Evolutionary conservation across 164 flowering plant genomes (phyloP).

Genomic region (Vitis labrusca): DNA sequence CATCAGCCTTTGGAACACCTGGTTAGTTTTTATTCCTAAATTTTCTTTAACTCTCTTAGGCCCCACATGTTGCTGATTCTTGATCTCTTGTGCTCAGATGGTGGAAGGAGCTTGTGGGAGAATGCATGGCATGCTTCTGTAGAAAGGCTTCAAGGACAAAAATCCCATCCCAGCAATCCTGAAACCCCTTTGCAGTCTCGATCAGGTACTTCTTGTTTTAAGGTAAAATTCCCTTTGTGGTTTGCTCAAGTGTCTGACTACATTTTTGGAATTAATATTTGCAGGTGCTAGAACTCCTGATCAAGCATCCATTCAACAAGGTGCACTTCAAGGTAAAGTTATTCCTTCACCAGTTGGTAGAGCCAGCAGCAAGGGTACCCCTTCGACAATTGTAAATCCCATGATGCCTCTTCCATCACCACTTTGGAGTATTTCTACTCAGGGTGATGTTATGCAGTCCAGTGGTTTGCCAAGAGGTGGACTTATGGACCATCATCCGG

Average conservation of each 20-base stretch:
- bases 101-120: conserved; percentile 84
- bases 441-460: conserved; percentile 50
- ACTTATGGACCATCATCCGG: conserved; percentile 52
- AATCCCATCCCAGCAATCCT: conserved; percentile 33
- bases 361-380: conserved; percentile 48
- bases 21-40: conserved; percentile 33
- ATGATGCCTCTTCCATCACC: conserved; percentile 76
- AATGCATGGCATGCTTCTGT: conserved; percentile 62
- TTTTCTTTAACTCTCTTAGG: neutral
- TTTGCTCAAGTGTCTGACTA: conserved; percentile 10
- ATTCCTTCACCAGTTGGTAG: conserved; percentile 43
- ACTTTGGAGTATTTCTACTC: conserved; percentile 68
- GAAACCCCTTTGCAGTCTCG: conserved; percentile 58
- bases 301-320: conserved; percentile 35
- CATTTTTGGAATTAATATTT: conserved; percentile 12
- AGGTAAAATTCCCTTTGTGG: neutral
- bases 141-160: conserved; percentile 61
- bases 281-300: conserved; percentile 55
- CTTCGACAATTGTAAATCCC: conserved; percentile 42
- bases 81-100: conserved; percentile 46
- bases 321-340: conserved; percentile 43
- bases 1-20: conserved; percentile 86
- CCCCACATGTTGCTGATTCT: conserved; percentile 1
- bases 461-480: conserved; percentile 43
- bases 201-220: conserved; percentile 42